Conservation (phyloP, 306 rosid genomes). For the Glycine latifolia region DNA sequence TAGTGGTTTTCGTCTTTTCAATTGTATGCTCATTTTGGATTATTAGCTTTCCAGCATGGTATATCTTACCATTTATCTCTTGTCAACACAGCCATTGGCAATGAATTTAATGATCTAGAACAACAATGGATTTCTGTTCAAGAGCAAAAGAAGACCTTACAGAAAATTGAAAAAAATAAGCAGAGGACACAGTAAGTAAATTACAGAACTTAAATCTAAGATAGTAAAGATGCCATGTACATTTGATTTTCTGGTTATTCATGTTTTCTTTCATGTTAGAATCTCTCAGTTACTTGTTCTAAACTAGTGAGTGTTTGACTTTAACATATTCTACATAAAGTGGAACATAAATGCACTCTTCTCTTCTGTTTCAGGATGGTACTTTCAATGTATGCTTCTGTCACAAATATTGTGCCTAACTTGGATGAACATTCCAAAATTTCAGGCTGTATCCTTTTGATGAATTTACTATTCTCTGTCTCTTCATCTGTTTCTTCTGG, state of each 20-base stretch:
- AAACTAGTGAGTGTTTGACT: constrained; percentile 27
- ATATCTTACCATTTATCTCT: constrained; percentile 41
- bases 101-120: constrained; percentile 69
- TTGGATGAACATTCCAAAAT: constrained; percentile 67
- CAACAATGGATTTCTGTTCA: constrained; percentile 53
- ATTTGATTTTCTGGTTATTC: constrained; percentile 18
- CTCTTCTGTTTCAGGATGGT: constrained; percentile 71
- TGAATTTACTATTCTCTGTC: constrained; percentile 28
- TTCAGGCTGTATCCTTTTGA: constrained; percentile 91
- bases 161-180: constrained; percentile 66
- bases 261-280: not conserved
- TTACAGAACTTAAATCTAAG: constrained; percentile 21
- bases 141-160: constrained; percentile 62
- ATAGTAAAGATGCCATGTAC: constrained; percentile 17
- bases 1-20: constrained; percentile 31
- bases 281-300: constrained; percentile 25
- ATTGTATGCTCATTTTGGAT: constrained; percentile 25
- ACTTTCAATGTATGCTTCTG: constrained; percentile 93
- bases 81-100: constrained; percentile 61
- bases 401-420: constrained; percentile 80
- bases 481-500: not conserved
- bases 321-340: constrained; percentile 23
- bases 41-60: constrained; percentile 31
- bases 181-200: constrained; percentile 68
- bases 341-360: constrained; percentile 35